Evolutionary conservation across 164 flowering plant genomes (phyloP).

Genomic region (Tetracentron sinense): DNA sequence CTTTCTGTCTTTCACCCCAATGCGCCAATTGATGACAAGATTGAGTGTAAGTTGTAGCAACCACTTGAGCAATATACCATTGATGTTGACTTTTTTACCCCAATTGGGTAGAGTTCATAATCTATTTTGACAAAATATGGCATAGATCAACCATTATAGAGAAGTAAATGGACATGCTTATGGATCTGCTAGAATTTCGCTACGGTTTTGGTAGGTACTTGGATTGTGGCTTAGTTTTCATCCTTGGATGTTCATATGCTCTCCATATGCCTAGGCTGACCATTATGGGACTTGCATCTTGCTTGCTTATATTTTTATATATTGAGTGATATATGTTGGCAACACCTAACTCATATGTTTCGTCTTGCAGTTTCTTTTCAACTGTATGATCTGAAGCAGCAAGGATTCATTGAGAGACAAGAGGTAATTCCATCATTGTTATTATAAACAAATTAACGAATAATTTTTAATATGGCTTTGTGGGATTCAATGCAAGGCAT

Average conservation of each 20-base stretch:
- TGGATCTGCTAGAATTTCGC: background rate
- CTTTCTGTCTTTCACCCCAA: slow-evolving; percentile 68
- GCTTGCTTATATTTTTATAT: background rate
- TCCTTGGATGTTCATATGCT: background rate
- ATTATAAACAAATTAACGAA: background rate
- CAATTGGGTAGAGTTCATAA: background rate
- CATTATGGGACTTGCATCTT: background rate
- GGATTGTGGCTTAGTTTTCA: background rate
- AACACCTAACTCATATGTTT: background rate
- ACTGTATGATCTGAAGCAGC: slow-evolving; percentile 57
- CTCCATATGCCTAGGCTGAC: background rate
- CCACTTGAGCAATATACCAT: too few species aligned
- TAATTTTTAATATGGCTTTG: background rate
- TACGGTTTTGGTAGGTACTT: background rate
- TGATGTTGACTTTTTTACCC: too few species aligned
- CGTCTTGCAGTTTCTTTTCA: slow-evolving; percentile 50
- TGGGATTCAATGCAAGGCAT: background rate
- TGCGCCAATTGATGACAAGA: slow-evolving; percentile 71
- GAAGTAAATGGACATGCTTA: background rate
- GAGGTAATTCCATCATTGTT: slow-evolving; percentile 36
- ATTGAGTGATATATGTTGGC: too few species aligned
- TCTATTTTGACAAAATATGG: background rate
- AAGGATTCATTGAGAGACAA: slow-evolving; percentile 57
- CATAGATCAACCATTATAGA: background rate
- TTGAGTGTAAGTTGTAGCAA: slow-evolving; percentile 43